A percentile compares a stretch with the other conserved stretches of the same genome.
These are phyloP conservation scores for Dalechampia spathulata DNA, from an alignment of 441 rosid genomes.

Conservation along the genomic window DNA sequence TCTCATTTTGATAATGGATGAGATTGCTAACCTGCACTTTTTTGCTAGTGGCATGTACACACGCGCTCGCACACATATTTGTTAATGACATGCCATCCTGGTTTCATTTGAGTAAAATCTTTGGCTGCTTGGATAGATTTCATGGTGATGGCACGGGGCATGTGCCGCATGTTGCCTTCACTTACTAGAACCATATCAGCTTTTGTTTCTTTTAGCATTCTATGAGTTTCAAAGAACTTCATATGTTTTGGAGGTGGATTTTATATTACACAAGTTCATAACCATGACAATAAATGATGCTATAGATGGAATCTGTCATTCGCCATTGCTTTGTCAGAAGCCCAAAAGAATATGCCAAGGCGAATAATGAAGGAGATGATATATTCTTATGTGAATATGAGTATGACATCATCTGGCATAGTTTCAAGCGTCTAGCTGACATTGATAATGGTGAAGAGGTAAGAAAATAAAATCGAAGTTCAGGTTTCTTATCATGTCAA, in stretches of 20 bases:
- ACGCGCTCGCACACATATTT: no score
- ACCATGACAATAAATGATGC: slow-evolving; percentile 10
- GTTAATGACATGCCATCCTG: no score
- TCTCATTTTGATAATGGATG: neutral
- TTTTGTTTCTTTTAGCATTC: neutral
- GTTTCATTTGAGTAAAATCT: neutral
- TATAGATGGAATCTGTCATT: slow-evolving; percentile 73
- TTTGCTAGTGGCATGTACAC: neutral
- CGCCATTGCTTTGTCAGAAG: slow-evolving; percentile 74
- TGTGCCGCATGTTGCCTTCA: neutral
- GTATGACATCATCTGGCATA: slow-evolving; percentile 85
- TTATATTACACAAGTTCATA: no score
- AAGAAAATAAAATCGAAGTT: slow-evolving; percentile 5
- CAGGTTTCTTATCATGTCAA: neutral
- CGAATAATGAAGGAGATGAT: slow-evolving; percentile 78
- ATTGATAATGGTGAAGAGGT: slow-evolving; percentile 52
- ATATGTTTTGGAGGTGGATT: neutral
- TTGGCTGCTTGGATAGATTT: neutral
- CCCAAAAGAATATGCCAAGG: slow-evolving; percentile 71
- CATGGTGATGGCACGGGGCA: neutral
- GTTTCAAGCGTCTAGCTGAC: slow-evolving; percentile 82
- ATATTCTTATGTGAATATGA: slow-evolving; percentile 89
- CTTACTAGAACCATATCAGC: neutral
- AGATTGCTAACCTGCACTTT: neutral
- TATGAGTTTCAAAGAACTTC: neutral